A percentile compares a stretch with the other conserved stretches of the same genome.
Conservation (phyloP, 345 rosid species). For the Theobroma cacao region DNA sequence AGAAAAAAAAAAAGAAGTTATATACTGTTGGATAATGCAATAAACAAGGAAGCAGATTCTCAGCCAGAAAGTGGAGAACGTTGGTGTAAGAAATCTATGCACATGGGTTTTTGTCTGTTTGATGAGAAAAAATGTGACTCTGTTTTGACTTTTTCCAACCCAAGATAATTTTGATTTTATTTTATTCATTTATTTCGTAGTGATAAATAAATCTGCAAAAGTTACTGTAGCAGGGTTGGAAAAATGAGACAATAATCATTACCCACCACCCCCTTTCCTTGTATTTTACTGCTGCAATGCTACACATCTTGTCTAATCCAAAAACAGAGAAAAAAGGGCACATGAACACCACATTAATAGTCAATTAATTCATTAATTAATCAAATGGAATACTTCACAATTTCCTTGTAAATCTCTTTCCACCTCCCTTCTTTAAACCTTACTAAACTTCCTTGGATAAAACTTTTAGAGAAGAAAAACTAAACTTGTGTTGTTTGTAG, state of each 20-base stretch:
- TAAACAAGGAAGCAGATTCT: not conserved
- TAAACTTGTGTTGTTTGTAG: no score
- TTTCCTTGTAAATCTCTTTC: not conserved
- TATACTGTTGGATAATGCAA: not conserved
- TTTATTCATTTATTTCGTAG: not conserved
- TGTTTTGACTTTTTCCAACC: constrained; percentile 16
- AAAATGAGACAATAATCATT: constrained; percentile 11
- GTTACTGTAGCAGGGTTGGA: constrained; percentile 7
- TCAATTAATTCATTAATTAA: no score
- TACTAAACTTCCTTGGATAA: not conserved
- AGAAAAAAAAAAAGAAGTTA: not conserved
- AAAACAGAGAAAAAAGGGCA: not conserved
- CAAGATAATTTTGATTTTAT: not conserved
- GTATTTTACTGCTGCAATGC: not conserved
- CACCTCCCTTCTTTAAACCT: not conserved
- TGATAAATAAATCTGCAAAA: not conserved
- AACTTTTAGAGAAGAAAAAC: no score
- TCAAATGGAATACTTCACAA: no score
- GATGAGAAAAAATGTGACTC: not conserved
- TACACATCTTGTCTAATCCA: no score
- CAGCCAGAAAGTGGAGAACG: not conserved
- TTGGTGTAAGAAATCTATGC: not conserved
- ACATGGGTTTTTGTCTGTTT: constrained; percentile 1
- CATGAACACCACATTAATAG: not conserved
- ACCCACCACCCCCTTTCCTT: not conserved